Conservation (phyloP, 2,329 filamentous ascomycete genomes). For the Mycosphaerella sp. region DNA sequence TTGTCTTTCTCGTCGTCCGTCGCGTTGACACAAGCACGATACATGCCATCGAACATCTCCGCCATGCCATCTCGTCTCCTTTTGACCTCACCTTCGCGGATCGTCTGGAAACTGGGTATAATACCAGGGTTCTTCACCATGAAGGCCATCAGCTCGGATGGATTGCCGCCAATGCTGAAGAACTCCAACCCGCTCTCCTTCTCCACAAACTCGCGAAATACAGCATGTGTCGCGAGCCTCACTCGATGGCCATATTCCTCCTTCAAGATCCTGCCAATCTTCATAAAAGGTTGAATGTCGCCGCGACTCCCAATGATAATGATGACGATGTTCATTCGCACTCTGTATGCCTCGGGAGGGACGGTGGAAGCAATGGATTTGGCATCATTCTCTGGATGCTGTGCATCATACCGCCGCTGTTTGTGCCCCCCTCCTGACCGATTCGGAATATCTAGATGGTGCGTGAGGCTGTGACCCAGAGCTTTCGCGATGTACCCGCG, state of each 20-base stretch:
- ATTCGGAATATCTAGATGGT: constrained; percentile 42
- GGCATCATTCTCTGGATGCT: constrained; percentile 22
- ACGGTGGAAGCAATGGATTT: constrained; percentile 26
- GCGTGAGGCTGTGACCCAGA: constrained; percentile 57
- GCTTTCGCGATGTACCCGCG: constrained; percentile 68
- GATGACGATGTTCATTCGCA: constrained; percentile 67
- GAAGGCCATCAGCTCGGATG: constrained; percentile 75
- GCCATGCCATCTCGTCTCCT: constrained; percentile 63
- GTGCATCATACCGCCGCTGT: constrained; percentile 27
- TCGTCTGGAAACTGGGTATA: constrained; percentile 65
- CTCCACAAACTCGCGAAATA: constrained; percentile 69
- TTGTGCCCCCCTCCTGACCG: constrained; percentile 24
- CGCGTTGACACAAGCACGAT: constrained; percentile 68
- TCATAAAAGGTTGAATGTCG: constrained; percentile 74
- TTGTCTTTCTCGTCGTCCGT: constrained; percentile 61
- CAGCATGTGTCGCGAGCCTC: constrained; percentile 70
- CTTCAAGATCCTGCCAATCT: constrained; percentile 65
- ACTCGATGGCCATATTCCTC: constrained; percentile 67
- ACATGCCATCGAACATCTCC: constrained; percentile 78
- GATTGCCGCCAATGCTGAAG: constrained; percentile 72
- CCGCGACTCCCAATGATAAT: constrained; percentile 77
- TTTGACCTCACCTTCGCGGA: constrained; percentile 67
- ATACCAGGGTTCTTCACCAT: constrained; percentile 81
- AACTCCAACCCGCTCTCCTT: constrained; percentile 69
- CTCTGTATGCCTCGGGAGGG: constrained; percentile 28